Evolutionary conservation across 768 basidiomycete species (phyloP), one percentile per base, ranked within the genome.

Genomic region (Kwoniella botswanensis): DNA sequence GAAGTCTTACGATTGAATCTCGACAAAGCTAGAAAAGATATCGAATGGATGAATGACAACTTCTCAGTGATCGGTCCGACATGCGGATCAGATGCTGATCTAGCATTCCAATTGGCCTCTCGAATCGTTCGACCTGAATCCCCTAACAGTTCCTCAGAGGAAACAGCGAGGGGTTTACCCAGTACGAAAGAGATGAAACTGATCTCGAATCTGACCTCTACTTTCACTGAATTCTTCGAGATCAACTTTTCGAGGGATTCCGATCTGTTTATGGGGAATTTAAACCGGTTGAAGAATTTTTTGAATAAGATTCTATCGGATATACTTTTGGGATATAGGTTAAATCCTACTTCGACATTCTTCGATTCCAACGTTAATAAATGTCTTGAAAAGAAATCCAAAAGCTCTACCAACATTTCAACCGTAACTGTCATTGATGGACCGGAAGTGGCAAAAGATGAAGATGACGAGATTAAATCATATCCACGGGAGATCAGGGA

Each of bases 91-190:
- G 42, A 58, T 22, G 59, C 71, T 15, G 71, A 72, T 21, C 54
- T 84, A 82, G 46, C 71, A 17, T 53, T 71, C 50, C 62, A 59
- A 13, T 55, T 76, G 12, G 73, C 74, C 26, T 42, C 62, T 21
- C 65, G 71, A 4, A 65, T 77, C 21, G 29, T 71, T 46, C 62
- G 67, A 17, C 67, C 67, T 10, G 44, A 35, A 35, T 35, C 7
- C 35, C 35, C 3, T 35, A 35, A 61, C 12, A n/a, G 26, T 21
- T 7, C 22, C 22, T 4, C 10, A 52, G 18, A 43, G 12, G 5
- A 15, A 13, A n/a, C 22, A 5, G 11, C 42, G 41, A 50, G 21
- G 17, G 50, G 9, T 50, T 24, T 54, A 35, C 56, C 68, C 22
- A 64, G 52, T 44, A 29, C 4, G 26, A 43, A 59, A 29, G 63